Evolutionary conservation across 352 stramenopile species (phyloP), one percentile per base, ranked within the genome.

Genomic region (Phytophthora capsici): DNA sequence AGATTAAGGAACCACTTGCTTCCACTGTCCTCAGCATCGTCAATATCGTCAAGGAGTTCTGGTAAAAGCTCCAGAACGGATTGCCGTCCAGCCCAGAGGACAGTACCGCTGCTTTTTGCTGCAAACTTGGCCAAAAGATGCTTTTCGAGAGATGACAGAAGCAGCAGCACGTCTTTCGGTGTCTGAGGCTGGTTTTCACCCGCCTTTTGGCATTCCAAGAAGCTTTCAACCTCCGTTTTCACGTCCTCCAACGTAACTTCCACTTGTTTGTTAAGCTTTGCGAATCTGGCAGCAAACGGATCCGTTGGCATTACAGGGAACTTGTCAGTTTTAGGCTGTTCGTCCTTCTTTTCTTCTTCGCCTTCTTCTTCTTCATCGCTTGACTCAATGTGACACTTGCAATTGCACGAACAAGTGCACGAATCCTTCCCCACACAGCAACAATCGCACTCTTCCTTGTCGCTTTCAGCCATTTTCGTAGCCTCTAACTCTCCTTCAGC

Each of bases 391-490:
- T 96, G 88, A 26, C 88, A 96, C 25, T 84, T 78, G 45, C 88
- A 96, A 36, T 50, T 66, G 23, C 82, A 91, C 5, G 63, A 65
- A 57, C 82, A 91, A 16, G 69, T 78, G 40, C 82, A 91, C 4
- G 69, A 65, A 9, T 83, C 72, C 51, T 86, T 79, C 25, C 81
- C 78, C 6, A 91, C 75, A 55, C 82, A 91, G 57, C 82, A 91
- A 44, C 82, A 96, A 61, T 88, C 73, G 44, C 88, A 96, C 28
- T 94, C 72, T 40, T 91, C 89, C 2, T 73, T 75, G 34, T 93
- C 84, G n/a, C 80, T 61, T 75, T 80, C 44, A 52, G 58, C 19
- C 14, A 55, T 22, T 65, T 57, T 34, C 63, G 36, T 7, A 45
- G 36, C 47, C 2, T 69, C 62, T 41, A 32, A 30, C 3, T 49